Evolutionary conservation across 2,329 filamentous ascomycete genomes (phyloP).

Genomic region (Trichoderma guizhouense): DNA sequence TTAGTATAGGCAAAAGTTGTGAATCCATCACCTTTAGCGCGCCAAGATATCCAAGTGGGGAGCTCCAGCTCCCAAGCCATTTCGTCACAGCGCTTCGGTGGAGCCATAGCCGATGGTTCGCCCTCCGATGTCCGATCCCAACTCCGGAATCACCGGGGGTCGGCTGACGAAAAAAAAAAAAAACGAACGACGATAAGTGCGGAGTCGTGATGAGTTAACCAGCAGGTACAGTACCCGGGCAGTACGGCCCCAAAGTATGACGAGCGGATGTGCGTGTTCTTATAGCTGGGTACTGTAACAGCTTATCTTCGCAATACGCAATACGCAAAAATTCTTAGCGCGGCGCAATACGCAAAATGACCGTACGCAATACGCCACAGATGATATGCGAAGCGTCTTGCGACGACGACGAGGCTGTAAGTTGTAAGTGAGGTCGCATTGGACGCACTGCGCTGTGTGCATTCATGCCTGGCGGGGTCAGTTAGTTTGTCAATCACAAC

Average conservation of each 20-base stretch:
- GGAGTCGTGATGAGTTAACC: background rate
- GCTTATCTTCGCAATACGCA: background rate
- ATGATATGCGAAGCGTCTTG: background rate
- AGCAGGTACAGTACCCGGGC: background rate
- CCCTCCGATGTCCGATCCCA: conserved; percentile 9
- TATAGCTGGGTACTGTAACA: background rate
- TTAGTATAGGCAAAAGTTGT: background rate
- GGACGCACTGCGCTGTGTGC: background rate
- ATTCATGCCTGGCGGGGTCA: background rate
- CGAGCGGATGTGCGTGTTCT: background rate
- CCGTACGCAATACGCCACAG: background rate
- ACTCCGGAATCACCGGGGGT: conserved; percentile 10
- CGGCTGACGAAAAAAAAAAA: background rate
- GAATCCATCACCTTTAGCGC: background rate
- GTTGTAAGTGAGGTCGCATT: background rate
- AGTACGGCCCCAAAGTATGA: background rate
- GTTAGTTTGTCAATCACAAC: background rate
- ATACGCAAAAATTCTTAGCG: background rate
- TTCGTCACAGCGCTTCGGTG: conserved; percentile 3
- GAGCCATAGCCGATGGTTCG: conserved; percentile 1
- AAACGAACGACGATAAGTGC: background rate
- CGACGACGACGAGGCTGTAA: background rate
- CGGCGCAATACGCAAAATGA: background rate
- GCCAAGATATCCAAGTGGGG: background rate
- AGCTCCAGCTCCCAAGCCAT: conserved; percentile 7